Base-by-base conservation (phyloP, 495 filamentous ascomycete species). In the Tuber magnatum region DNA sequence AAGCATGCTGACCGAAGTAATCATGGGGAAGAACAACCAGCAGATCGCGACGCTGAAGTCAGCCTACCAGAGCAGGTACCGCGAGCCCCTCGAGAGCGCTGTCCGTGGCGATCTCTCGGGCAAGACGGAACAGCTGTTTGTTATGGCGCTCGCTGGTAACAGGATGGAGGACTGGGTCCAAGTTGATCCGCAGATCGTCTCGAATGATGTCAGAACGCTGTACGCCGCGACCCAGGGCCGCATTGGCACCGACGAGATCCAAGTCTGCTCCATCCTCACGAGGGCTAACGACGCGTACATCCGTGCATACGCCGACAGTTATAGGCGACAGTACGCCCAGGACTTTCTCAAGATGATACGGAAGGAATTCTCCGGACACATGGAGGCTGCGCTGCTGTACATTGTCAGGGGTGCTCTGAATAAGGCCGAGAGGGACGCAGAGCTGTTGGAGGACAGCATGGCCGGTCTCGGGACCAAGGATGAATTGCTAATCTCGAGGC, bases 301-400 rank as follows among this genome's bases (percentile, higher is more conserved):
- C 73, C 88, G 92, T 40, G 93, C 94, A 69, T 92, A 97, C 74
- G 88, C 88, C 39, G 86, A 90, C 51, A 86, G 87, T 6, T 97
- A 94, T 83, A 83, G 88, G 68, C 84, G 87, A 43, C 88, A 88
- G 65, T 95, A 92, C 81, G 86, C 88, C 2, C 84, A 85, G 18
- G 83, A 87, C 32, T 85, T 99, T 14, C 90, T 92, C 73, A 88
- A 89, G 41, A 89, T 92, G 71, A 87, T 97, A 65, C 86, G 88
- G 72, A 90, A 87, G 85, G 90, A 95, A 81, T 97, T 97, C 84
- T 91, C 90, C 1, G 94, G 94, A 0, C 94, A 98, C 80, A 97
- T 97, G 93, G 88, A 94, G 84, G 87, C 91, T 40, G 93, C 93
- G 0, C 84, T 97, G n/a, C 83, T 94, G 61, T 89, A 88, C 72